Percentiles rank a stretch among this genome's conserved stretches.
phyloP scores from a whole-genome alignment of 768 basidiomycete genomes.

The Pleurotus sapidus region DNA sequence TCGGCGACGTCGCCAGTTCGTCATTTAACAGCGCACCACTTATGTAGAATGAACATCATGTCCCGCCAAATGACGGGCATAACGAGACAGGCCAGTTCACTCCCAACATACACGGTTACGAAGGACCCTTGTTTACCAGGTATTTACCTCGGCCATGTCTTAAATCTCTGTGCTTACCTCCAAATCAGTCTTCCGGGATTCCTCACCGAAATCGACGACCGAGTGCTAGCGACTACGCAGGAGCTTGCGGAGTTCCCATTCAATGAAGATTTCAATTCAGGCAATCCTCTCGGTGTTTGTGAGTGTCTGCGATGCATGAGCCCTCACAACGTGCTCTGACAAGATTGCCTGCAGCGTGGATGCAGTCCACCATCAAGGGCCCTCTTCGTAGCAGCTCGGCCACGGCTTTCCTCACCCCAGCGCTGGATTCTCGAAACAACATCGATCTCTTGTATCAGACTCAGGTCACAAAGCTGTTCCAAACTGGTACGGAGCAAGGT shows the following conservation, averaged over 20 bases:
- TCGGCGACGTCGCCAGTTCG: no score
- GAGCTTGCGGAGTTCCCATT: conserved; percentile 30
- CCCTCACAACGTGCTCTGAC: no score
- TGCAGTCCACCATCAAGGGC: conserved; percentile 26
- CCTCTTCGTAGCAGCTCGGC: conserved; percentile 34
- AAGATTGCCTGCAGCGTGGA: conserved; percentile 21
- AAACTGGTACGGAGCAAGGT: conserved; percentile 8
- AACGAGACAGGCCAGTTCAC: conserved; percentile 32
- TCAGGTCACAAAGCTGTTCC: conserved; percentile 25
- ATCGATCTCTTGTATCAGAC: conserved; percentile 33
- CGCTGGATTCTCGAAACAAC: conserved; percentile 26
- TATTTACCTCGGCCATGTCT: conserved; percentile 14
- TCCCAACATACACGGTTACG: conserved; percentile 32
- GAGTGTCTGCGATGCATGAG: background rate
- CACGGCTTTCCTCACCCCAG: conserved; percentile 28
- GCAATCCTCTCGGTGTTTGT: conserved; percentile 29
- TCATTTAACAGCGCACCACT: conserved; percentile 4
- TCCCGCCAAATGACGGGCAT: conserved; percentile 33
- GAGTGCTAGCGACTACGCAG: conserved; percentile 31
- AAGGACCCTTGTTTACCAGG: conserved; percentile 28
- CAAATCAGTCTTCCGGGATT: conserved; percentile 23
- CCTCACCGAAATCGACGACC: conserved; percentile 26
- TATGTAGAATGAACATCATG: conserved; percentile 33
- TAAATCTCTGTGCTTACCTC: conserved; percentile 11
- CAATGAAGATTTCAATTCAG: conserved; percentile 31